Evolutionary conservation across 2,329 filamentous ascomycete genomes (phyloP).

Genomic region (Pestalotiopsis sp.): DNA sequence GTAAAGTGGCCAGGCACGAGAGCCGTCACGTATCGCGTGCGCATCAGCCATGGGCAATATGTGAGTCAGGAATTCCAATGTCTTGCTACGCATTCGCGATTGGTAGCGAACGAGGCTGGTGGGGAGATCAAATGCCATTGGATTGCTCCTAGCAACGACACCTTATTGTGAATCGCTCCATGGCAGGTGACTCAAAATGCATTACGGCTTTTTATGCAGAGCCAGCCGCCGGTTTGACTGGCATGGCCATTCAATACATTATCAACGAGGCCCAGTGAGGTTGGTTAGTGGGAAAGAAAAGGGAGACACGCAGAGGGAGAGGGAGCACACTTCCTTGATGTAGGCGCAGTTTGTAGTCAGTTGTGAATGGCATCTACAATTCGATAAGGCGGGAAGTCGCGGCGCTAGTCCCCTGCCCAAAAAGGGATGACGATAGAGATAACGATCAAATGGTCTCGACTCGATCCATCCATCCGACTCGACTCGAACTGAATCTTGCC

Average conservation of each 20-base stretch:
- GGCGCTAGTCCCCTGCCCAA: conserved; percentile 9
- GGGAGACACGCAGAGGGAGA: conserved; percentile 7
- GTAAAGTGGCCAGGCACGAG: conserved; percentile 1
- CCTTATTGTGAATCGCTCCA: background rate
- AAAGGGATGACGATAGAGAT: conserved; percentile 8
- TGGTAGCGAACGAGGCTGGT: conserved; percentile 2
- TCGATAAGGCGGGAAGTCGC: conserved; percentile 10
- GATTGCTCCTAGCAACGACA: background rate
- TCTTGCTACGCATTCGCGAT: conserved; percentile 6
- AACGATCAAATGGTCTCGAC: background rate
- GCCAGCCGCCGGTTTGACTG: background rate
- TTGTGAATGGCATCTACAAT: conserved; percentile 7
- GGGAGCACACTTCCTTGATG: background rate
- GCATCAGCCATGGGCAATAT: background rate
- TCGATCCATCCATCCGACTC: background rate
- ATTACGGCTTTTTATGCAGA: background rate
- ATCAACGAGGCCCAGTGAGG: background rate
- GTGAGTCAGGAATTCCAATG: conserved; percentile 10
- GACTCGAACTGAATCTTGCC: background rate
- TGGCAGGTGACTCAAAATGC: background rate
- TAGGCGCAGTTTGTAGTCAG: background rate
- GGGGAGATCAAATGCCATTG: conserved; percentile 11
- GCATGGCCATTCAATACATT: background rate
- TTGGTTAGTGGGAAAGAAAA: background rate
- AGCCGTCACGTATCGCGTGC: background rate